Percentiles rank a stretch among this genome's conserved stretches.
phyloP scores from a whole-genome alignment of 1,284 basidiomycete genomes.

The Apiotrichum gracile region DNA sequence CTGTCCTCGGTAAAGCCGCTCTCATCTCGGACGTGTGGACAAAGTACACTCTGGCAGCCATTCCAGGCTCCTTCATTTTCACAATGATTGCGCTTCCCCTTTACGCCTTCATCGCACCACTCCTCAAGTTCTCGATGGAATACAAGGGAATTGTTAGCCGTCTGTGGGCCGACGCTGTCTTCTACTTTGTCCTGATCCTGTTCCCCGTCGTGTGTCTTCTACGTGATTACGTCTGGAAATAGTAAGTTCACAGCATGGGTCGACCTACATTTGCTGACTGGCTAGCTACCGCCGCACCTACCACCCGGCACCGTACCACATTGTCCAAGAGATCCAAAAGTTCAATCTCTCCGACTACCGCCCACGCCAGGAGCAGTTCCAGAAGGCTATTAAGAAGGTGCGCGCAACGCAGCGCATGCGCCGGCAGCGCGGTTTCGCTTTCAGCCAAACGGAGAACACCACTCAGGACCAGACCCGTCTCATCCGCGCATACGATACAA shows the following conservation, averaged over 20 bases:
- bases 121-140: conserved; percentile 81
- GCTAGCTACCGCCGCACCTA: conserved; percentile 79
- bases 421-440: conserved; percentile 88
- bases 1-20: conserved; percentile 95
- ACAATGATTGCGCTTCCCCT: conserved; percentile 90
- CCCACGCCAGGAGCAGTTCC: conserved; percentile 96
- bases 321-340: conserved; percentile 93
- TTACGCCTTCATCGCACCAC: conserved; percentile 80
- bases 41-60: conserved; percentile 94
- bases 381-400: conserved; percentile 97
- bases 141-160: conserved; percentile 79
- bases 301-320: conserved; percentile 83
- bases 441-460: conserved; percentile 84
- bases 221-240: conserved; percentile 95
- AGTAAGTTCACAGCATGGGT: conserved; percentile 45
- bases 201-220: conserved; percentile 79
- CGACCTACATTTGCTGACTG: conserved; percentile 32
- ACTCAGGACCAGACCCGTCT: conserved; percentile 79
- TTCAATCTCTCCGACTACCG: conserved; percentile 97
- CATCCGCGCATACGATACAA: conserved; percentile 86
- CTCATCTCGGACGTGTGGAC: conserved; percentile 99
- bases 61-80: conserved; percentile 92
- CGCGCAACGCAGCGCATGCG: conserved; percentile 92
- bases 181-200: conserved; percentile 86
- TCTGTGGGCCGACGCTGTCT: conserved; percentile 77